Base-by-base conservation (phyloP, 371 early-diverging fungal genomes). In the Cokeromyces recurvatus region DNA sequence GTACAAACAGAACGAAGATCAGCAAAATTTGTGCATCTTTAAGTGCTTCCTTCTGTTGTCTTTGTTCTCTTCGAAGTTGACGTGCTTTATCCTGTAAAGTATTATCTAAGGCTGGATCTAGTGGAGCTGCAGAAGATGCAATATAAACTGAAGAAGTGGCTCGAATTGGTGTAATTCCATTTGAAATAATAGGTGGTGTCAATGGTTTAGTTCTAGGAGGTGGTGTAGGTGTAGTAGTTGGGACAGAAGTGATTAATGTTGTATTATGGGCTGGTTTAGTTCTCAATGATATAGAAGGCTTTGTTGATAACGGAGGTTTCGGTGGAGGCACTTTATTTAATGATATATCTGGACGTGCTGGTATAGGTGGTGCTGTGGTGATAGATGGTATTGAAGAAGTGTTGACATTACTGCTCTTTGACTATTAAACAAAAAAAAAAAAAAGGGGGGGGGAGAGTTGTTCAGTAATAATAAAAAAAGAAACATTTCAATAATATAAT, bases 1-100 rank as follows among this genome's bases (percentile, higher is more conserved):
- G 88, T 93, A 68, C 94, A 94, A 35, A 97, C 87, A 5, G 87
- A 85, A 55, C 80, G 74, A 19, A 97, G 76, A 22, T 87, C 79
- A 17, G 84, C 85, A 41, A 97, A n/a, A 97, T 79, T 39, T 92
- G 91, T 27, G 66, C 68, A 49, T 68, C 66, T 20, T 59, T 62
- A 6, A 48, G 31, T 2, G 64, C 57, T 36, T 52, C 57, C 24
- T 63, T 56, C 29, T 53, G 50, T 38, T 45, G 35, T 34, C 51
- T 49, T 32, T 59, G 59, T 20, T 59, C 60, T 40, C 64, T 12
- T 37, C 60, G 32, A n/a, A 46, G 24, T 15, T 48, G 48, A 38
- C 53, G 48, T 44, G 42, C 37, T 37, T 35, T 44, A 25, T 57
- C 51, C 43, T 57, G 38, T 41, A 36, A 11, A 41, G 41, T 21